These are phyloP conservation scores for Aspergillus cavernicola DNA, from an alignment of 495 filamentous ascomycete species.

Conservation along the genomic window DNA sequence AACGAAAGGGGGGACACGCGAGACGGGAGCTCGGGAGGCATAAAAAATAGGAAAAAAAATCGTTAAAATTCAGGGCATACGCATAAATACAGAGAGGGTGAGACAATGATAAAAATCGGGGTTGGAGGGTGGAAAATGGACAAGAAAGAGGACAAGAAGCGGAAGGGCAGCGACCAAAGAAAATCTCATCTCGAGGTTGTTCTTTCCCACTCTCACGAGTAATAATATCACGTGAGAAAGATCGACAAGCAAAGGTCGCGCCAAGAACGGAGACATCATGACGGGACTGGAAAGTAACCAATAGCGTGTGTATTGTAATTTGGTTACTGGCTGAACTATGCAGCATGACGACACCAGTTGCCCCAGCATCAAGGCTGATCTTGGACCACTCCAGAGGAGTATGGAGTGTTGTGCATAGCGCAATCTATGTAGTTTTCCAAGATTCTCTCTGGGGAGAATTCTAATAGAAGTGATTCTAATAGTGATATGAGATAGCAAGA, in stretches of 20 bases:
- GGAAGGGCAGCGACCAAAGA: slow-evolving; percentile 3
- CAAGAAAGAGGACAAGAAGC: slow-evolving; percentile 9
- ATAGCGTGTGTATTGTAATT: slow-evolving; percentile 13
- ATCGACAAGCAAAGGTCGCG: slow-evolving; percentile 10
- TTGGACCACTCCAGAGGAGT: neutral
- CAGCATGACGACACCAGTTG: slow-evolving; percentile 17
- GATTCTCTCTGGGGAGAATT: too few species aligned
- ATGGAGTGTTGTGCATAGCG: neutral
- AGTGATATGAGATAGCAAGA: too few species aligned
- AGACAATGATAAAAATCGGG: slow-evolving; percentile 6
- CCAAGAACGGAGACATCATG: slow-evolving; percentile 3
- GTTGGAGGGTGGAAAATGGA: slow-evolving; percentile 6
- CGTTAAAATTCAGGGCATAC: neutral
- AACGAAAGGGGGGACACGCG: slow-evolving; percentile 5
- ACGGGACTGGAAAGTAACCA: slow-evolving; percentile 3
- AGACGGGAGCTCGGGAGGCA: neutral
- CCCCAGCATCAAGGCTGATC: neutral
- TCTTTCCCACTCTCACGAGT: neutral
- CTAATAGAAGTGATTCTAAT: too few species aligned
- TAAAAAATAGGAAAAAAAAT: slow-evolving; percentile 11
- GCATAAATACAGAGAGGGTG: neutral
- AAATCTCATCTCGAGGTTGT: slow-evolving; percentile 9
- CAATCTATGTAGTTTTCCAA: too few species aligned
- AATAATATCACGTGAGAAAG: slow-evolving; percentile 5
- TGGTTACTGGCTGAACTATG: slow-evolving; percentile 10